Evolutionary conservation across 2,329 filamentous ascomycete genomes (phyloP).

Genomic region (Aspergillus glaucus): DNA sequence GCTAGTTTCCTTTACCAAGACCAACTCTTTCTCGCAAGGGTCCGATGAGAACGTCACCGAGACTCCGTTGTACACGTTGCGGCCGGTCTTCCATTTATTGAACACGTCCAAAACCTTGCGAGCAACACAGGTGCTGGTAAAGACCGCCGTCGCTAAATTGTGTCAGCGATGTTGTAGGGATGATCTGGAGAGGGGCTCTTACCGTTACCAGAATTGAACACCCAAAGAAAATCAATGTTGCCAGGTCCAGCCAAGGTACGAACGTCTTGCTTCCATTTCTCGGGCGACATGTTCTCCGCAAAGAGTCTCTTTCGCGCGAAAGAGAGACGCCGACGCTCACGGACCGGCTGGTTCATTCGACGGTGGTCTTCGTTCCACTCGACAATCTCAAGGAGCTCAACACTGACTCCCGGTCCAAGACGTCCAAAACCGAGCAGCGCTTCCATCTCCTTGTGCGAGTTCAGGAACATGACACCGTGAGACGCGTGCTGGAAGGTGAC

Average conservation of each 20-base stretch:
- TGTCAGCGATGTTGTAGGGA: slow-evolving; percentile 8
- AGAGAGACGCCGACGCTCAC: slow-evolving; percentile 37
- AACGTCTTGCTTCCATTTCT: slow-evolving; percentile 32
- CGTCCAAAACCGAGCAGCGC: slow-evolving; percentile 24
- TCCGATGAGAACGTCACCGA: slow-evolving; percentile 34
- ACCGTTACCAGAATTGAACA: slow-evolving; percentile 41
- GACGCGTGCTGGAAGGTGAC: slow-evolving; percentile 34
- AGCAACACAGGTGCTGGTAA: slow-evolving; percentile 32
- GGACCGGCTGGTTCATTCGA: slow-evolving; percentile 29
- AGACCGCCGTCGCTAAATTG: slow-evolving; percentile 31
- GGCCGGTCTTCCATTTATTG: slow-evolving; percentile 19
- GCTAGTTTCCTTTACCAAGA: slow-evolving; percentile 18
- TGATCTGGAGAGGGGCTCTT: slow-evolving; percentile 10
- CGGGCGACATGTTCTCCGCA: slow-evolving; percentile 25
- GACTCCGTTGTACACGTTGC: slow-evolving; percentile 26
- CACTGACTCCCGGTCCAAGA: slow-evolving; percentile 26
- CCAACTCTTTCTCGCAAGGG: slow-evolving; percentile 35
- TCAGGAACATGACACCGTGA: slow-evolving; percentile 30
- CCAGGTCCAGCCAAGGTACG: slow-evolving; percentile 26
- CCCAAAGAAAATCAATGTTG: slow-evolving; percentile 37
- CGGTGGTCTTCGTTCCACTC: slow-evolving; percentile 29
- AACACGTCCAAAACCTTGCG: slow-evolving; percentile 30
- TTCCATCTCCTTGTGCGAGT: slow-evolving; percentile 23
- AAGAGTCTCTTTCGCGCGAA: slow-evolving; percentile 36
- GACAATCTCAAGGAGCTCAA: slow-evolving; percentile 25